phyloP scores from a whole-genome alignment of 2,329 filamentous ascomycete genomes.

The Rutstroemia sp. region DNA sequence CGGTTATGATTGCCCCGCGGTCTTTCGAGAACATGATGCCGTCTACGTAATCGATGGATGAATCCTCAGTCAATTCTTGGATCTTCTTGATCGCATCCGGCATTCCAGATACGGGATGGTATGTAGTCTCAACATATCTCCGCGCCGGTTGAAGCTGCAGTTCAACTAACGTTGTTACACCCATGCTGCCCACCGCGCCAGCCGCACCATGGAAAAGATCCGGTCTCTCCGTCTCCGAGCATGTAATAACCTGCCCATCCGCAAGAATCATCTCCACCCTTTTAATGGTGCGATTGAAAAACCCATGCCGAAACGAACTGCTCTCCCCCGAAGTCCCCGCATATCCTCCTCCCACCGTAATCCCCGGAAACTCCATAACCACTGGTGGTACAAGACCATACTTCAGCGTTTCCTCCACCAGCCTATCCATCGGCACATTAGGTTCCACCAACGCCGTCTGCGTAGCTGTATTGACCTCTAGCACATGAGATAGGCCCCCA shows the following conservation, averaged over 20 bases:
- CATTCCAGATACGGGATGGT: conserved; percentile 38
- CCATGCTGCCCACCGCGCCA: conserved; percentile 52
- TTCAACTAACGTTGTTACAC: conserved; percentile 53
- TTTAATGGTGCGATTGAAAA: conserved; percentile 57
- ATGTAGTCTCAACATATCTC: conserved; percentile 48
- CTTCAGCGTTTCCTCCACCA: conserved; percentile 49
- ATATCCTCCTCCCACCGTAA: conserved; percentile 61
- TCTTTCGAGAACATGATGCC: conserved; percentile 45
- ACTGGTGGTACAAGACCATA: conserved; percentile 53
- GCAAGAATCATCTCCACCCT: conserved; percentile 56
- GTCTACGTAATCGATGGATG: conserved; percentile 51
- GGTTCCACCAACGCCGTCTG: conserved; percentile 52
- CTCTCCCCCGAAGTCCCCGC: conserved; percentile 61
- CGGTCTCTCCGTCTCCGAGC: conserved; percentile 37
- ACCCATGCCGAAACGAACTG: conserved; percentile 57
- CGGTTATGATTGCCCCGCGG: conserved; percentile 47
- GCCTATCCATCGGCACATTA: conserved; percentile 60
- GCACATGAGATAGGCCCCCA: conserved; percentile 39
- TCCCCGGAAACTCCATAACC: conserved; percentile 66
- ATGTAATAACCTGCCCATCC: conserved; percentile 45
- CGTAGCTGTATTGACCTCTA: conserved; percentile 34
- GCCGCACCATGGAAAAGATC: conserved; percentile 55
- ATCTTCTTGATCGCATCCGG: conserved; percentile 38
- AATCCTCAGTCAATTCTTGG: conserved; percentile 27
- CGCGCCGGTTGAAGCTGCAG: conserved; percentile 47